Percentiles rank a stretch among this genome's conserved stretches.
Evolutionary conservation across 2,329 filamentous ascomycete species (phyloP).

Genomic region (Penicillium occitanis): DNA sequence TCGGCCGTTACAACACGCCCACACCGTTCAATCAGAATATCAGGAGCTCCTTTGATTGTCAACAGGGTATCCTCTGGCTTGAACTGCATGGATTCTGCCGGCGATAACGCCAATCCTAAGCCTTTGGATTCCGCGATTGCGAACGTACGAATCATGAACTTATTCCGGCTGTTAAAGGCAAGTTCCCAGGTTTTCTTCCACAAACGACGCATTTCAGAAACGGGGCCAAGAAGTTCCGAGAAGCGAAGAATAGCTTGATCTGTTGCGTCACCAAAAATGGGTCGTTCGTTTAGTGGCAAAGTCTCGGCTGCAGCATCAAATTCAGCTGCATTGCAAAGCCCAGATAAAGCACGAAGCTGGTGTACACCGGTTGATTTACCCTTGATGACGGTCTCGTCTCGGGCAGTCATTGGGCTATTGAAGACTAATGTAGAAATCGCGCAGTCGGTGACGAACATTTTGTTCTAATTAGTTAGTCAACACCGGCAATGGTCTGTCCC

Average conservation of each 20-base stretch:
- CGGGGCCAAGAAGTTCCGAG: constrained; percentile 63
- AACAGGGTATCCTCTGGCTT: constrained; percentile 48
- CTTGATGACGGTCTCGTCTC: constrained; percentile 41
- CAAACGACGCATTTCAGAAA: constrained; percentile 59
- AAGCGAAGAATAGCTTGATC: constrained; percentile 73
- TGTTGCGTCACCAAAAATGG: constrained; percentile 72
- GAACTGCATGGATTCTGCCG: constrained; percentile 19
- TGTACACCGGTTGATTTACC: constrained; percentile 31
- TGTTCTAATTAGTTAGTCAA: constrained; percentile 51
- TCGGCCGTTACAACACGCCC: constrained; percentile 56
- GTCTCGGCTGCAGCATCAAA: constrained; percentile 67
- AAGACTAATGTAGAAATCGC: constrained; percentile 51
- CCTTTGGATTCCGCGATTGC: constrained; percentile 31
- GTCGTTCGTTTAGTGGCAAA: constrained; percentile 59
- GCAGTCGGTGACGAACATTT: constrained; percentile 71
- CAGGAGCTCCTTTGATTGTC: constrained; percentile 77
- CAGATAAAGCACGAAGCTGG: constrained; percentile 62
- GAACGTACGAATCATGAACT: constrained; percentile 71
- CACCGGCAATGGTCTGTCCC: background rate
- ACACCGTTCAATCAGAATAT: constrained; percentile 67
- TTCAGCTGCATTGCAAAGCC: constrained; percentile 72
- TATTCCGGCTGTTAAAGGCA: constrained; percentile 80
- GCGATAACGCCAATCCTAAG: constrained; percentile 30
- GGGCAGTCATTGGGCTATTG: constrained; percentile 52
- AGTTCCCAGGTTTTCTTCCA: constrained; percentile 69